Conservation (phyloP, 1,284 basidiomycete species). For the Cystobasidium pallidum region DNA sequence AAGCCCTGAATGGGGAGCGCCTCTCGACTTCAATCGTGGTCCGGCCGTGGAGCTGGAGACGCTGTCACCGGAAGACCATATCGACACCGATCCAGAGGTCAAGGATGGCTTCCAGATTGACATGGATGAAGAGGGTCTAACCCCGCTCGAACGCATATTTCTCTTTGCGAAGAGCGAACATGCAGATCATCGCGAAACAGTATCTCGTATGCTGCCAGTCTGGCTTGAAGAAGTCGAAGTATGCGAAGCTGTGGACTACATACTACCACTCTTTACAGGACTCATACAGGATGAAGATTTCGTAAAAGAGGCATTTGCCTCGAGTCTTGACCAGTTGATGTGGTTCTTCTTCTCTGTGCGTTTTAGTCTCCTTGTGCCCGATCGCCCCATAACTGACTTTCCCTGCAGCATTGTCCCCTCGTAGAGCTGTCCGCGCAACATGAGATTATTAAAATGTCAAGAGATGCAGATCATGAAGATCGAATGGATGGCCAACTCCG, state of each 20-base stretch:
- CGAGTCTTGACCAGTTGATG: conserved; percentile 77
- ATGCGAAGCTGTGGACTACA: conserved; percentile 89
- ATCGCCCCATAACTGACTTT: neutral
- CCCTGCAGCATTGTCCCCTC: conserved; percentile 25
- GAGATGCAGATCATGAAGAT: conserved; percentile 1
- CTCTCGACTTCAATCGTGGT: conserved; percentile 33
- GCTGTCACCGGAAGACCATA: conserved; percentile 12
- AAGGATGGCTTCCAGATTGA: conserved; percentile 16
- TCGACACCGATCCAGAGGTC: neutral
- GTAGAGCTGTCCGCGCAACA: conserved; percentile 24
- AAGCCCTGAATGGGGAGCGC: conserved; percentile 40
- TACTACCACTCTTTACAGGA: conserved; percentile 82
- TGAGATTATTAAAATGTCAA: conserved; percentile 4
- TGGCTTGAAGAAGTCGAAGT: conserved; percentile 77
- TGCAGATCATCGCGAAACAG: conserved; percentile 80
- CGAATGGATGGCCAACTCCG: neutral
- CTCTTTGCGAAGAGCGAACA: conserved; percentile 85
- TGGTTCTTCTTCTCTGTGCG: conserved; percentile 90
- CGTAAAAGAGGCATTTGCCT: conserved; percentile 87
- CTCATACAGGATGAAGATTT: conserved; percentile 88
- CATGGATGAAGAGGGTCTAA: conserved; percentile 39
- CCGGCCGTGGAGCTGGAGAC: conserved; percentile 9
- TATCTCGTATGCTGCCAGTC: conserved; percentile 74
- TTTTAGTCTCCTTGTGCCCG: conserved; percentile 2
- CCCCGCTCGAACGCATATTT: conserved; percentile 85